Base-by-base conservation (phyloP, 2,329 filamentous ascomycete genomes). In the Thermothelomyces thermophilus region DNA sequence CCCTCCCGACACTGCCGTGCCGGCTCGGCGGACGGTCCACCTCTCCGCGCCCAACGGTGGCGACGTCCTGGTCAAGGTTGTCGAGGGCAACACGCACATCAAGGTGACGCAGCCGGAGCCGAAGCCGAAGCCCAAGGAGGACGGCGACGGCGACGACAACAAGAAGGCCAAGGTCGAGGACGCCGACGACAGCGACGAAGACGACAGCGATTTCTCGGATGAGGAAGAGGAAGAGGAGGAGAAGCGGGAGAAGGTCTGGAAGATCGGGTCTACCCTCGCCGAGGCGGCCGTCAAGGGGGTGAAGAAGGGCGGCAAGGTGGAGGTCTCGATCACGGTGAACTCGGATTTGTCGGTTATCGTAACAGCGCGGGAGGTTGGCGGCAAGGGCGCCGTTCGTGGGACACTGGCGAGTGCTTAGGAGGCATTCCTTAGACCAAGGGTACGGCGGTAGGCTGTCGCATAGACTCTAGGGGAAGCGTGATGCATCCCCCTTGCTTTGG, bases 71-170 rank as follows among this genome's bases (percentile, higher is more conserved):
- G 73, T 98, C 67, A 88, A 87, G 71, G 78, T 98, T 48, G 87
- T 84, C 58, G 93, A 98, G 74, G 93, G 89, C 60, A 79, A 80
- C 60, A 84, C 88, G 36, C 86, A 95, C 69, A 96, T 97, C 76
- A 94, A 95, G 72, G 83, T 95, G 62, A 91, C 87, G 56, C 89
- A 93, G 74, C 83, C 87, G 31, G 87, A 91, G 72, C 80, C 84
- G 54, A 89, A 89, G 76, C 59, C 80, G 52, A 87, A 88, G 60
- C n/a, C n/a, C n/a, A n/a, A n/a, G n/a, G n/a, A n/a, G n/a, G n/a
- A n/a, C n/a, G n/a, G n/a, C n/a, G 75, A 79, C 58, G 77, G 82
- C 56, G 77, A 76, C 54, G 68, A 69, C 20, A 70, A 71, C 39
- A 76, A 74, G 52, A 71, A 72, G 3, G 77, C 79, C 31, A 77